phyloP scores from a whole-genome alignment of 1,284 basidiomycete species.

The Puccinia triticina region DNA sequence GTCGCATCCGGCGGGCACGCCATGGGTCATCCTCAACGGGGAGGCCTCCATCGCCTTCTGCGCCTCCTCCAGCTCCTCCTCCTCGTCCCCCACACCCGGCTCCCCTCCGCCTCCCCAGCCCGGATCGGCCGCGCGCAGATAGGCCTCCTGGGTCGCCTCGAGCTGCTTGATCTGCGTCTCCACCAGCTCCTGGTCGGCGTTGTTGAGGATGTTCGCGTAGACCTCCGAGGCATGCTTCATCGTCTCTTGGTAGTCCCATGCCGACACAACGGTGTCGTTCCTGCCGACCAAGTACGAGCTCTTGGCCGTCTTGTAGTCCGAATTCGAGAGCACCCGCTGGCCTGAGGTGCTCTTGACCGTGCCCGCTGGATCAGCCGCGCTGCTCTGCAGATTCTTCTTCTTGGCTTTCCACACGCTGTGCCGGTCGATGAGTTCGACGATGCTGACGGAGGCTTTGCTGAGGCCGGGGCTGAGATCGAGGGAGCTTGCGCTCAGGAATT shows the following conservation, averaged over 20 bases:
- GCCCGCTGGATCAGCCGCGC: slow-evolving; percentile 31
- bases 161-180: slow-evolving; percentile 41
- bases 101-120: not conserved
- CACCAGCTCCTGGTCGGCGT: slow-evolving; percentile 51
- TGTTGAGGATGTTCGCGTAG: slow-evolving; percentile 54
- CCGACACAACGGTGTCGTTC: slow-evolving; percentile 52
- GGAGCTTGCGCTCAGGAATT: slow-evolving; percentile 14
- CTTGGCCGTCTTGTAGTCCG: slow-evolving; percentile 91
- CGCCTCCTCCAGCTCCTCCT: slow-evolving; percentile 46
- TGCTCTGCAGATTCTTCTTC: slow-evolving; percentile 32
- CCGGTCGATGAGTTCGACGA: slow-evolving; percentile 79
- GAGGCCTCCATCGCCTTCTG: slow-evolving; percentile 44
- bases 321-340: slow-evolving; percentile 78
- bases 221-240: slow-evolving; percentile 67
- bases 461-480: not conserved
- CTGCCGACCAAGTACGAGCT: not conserved
- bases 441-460: slow-evolving; percentile 58
- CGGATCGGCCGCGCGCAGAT: not conserved
- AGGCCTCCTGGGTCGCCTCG: slow-evolving; percentile 7
- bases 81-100: not conserved
- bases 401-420: slow-evolving; percentile 59
- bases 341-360: slow-evolving; percentile 49
- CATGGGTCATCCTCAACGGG: slow-evolving; percentile 37
- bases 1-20: slow-evolving; percentile 40
- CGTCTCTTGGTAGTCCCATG: slow-evolving; percentile 65